Conservation (phyloP, 2,329 filamentous ascomycete species). For the Neonectria ditissima region DNA sequence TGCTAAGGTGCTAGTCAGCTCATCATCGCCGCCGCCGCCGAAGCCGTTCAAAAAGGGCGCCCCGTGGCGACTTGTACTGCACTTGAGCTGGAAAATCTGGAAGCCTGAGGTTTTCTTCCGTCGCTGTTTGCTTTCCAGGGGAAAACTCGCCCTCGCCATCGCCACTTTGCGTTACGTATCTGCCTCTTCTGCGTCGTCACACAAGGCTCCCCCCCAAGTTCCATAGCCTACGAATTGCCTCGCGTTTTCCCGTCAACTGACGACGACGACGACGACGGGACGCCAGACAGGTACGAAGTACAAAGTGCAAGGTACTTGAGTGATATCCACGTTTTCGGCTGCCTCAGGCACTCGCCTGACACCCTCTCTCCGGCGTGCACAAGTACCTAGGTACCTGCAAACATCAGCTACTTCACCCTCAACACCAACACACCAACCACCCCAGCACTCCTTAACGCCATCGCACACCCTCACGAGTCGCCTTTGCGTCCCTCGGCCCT, state of each 20-base stretch:
- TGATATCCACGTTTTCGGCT: constrained; percentile 8
- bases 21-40: constrained; percentile 41
- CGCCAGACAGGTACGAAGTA: constrained; percentile 19
- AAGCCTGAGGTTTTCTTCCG: constrained; percentile 11
- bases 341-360: constrained; percentile 18
- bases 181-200: constrained; percentile 16
- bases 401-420: constrained; percentile 12
- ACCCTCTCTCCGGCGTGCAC: neutral
- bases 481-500: constrained; percentile 31
- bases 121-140: constrained; percentile 16
- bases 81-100: constrained; percentile 17
- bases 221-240: constrained; percentile 24
- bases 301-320: constrained; percentile 11
- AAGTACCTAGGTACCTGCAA: constrained; percentile 26
- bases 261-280: constrained; percentile 10
- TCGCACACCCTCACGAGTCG: constrained; percentile 37
- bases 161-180: constrained; percentile 22
- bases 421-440: constrained; percentile 32
- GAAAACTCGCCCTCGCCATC: neutral
- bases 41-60: constrained; percentile 36
- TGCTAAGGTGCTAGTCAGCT: constrained; percentile 41
- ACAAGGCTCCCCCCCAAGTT: constrained; percentile 15
- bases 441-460: constrained; percentile 32
- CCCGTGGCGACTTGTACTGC: constrained; percentile 35
- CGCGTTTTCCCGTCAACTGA: constrained; percentile 3